These are phyloP conservation scores for Elymus sibiricus DNA, from an alignment of 176 grass and related monocot species.

Conservation along the genomic window DNA sequence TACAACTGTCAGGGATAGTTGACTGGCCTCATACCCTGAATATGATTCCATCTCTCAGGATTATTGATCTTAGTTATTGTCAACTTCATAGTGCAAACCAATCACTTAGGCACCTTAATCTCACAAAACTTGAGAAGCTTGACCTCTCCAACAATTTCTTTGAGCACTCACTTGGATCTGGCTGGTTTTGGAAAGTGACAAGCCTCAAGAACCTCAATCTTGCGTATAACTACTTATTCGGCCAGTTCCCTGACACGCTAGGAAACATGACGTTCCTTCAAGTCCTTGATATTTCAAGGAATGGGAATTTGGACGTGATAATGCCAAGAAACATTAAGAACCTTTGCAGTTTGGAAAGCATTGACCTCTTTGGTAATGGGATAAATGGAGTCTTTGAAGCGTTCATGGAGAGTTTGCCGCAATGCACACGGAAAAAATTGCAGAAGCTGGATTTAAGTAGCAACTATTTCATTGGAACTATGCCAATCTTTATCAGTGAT, in stretches of 20 bases:
- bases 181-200: background rate
- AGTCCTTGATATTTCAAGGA: background rate
- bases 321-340: background rate
- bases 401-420: background rate
- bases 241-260: background rate
- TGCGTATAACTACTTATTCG: background rate
- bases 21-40: too few relatives aligned
- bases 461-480: background rate
- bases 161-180: too few relatives aligned
- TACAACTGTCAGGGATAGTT: too few relatives aligned
- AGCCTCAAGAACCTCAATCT: background rate
- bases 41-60: too few relatives aligned
- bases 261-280: slow-evolving; percentile 1
- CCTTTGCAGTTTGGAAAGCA: slow-evolving; percentile 10
- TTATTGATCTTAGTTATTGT: too few relatives aligned
- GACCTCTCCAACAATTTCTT: fast-evolving
- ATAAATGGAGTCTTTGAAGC: background rate
- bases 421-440: background rate
- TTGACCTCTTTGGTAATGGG: background rate
- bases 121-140: too few relatives aligned
- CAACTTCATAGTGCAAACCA: too few relatives aligned
- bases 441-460: background rate
- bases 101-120: too few relatives aligned
- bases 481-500: fast-evolving
- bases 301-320: background rate